Evolutionary conservation across 2,329 filamentous ascomycete species (phyloP).

Genomic region (Microcyclosporella mali): DNA sequence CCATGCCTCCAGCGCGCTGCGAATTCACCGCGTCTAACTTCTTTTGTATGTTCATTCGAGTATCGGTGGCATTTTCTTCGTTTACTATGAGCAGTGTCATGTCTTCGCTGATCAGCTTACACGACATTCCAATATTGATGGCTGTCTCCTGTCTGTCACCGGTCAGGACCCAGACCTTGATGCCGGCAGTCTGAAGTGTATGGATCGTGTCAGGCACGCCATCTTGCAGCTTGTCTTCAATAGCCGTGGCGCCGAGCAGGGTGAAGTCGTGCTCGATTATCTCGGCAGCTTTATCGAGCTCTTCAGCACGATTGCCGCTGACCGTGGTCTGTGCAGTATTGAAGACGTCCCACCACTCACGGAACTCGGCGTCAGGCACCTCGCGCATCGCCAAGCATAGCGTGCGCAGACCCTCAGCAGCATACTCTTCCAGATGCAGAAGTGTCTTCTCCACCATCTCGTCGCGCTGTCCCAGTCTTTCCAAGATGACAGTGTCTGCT

Average conservation of each 20-base stretch:
- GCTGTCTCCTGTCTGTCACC: slow-evolving; percentile 97
- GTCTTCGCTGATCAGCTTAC: slow-evolving; percentile 95
- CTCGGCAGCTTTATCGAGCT: slow-evolving; percentile 94
- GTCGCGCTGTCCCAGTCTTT: slow-evolving; percentile 73
- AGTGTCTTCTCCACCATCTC: slow-evolving; percentile 83
- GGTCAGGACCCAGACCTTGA: slow-evolving; percentile 98
- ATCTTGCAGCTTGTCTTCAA: slow-evolving; percentile 94
- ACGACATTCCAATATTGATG: slow-evolving; percentile 99
- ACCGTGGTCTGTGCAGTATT: slow-evolving; percentile 86
- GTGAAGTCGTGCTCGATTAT: slow-evolving; percentile 89
- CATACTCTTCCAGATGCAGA: slow-evolving; percentile 96
- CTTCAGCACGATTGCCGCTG: slow-evolving; percentile 83
- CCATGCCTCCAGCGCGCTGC: slow-evolving; percentile 68
- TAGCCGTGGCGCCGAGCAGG: slow-evolving; percentile 89
- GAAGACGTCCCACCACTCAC: slow-evolving; percentile 79
- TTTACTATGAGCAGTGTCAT: slow-evolving; percentile 98
- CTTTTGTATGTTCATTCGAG: slow-evolving; percentile 83
- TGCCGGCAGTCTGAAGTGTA: slow-evolving; percentile 90
- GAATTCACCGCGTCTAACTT: slow-evolving; percentile 86
- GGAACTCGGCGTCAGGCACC: slow-evolving; percentile 79
- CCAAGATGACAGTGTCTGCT: slow-evolving; percentile 93
- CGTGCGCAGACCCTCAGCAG: slow-evolving; percentile 89
- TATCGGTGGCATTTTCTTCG: slow-evolving; percentile 72
- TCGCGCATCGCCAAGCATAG: slow-evolving; percentile 93
- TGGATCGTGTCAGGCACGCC: slow-evolving; percentile 97